These are phyloP conservation scores for Quercus variabilis DNA, from an alignment of 306 rosid genomes.

Conservation along the genomic window DNA sequence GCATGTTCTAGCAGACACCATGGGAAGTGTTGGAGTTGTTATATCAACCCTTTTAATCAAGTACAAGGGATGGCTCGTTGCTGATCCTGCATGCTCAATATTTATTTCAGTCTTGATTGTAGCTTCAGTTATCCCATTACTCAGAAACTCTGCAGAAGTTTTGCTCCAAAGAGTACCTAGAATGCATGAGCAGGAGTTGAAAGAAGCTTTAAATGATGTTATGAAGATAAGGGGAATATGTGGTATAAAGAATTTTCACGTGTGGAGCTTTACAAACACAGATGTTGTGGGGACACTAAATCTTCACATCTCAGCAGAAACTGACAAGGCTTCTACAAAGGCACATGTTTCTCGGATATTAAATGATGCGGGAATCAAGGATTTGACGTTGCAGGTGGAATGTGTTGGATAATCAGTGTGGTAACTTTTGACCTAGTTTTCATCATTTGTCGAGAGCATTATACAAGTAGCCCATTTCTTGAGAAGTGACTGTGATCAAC, in stretches of 20 bases:
- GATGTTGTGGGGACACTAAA: constrained; percentile 83
- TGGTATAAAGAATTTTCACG: constrained; percentile 63
- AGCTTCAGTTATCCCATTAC: constrained; percentile 85
- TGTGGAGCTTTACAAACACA: constrained; percentile 83
- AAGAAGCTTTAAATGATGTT: constrained; percentile 48
- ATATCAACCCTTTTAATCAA: constrained; percentile 85
- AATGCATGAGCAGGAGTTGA: constrained; percentile 54
- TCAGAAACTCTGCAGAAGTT: constrained; percentile 81
- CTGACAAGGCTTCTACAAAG: constrained; percentile 54
- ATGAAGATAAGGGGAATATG: constrained; percentile 58
- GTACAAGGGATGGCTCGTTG: constrained; percentile 92
- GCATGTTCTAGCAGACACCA: constrained; percentile 92
- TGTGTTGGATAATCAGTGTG: constrained; percentile 19
- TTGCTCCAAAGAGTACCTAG: constrained; percentile 91
- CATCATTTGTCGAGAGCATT: constrained; percentile 10
- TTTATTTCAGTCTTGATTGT: constrained; percentile 80
- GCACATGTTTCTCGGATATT: constrained; percentile 56
- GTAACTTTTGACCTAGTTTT: constrained; percentile 2
- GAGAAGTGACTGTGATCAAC: background rate
- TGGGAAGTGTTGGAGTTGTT: constrained; percentile 97
- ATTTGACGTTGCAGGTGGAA: constrained; percentile 87
- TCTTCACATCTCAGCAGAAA: constrained; percentile 63
- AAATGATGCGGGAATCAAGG: constrained; percentile 71
- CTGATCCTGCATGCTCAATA: constrained; percentile 96
- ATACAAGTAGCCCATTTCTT: background rate